Evolutionary conservation across 2,329 filamentous ascomycete genomes (phyloP).

Genomic region (Penicillium sp.): DNA sequence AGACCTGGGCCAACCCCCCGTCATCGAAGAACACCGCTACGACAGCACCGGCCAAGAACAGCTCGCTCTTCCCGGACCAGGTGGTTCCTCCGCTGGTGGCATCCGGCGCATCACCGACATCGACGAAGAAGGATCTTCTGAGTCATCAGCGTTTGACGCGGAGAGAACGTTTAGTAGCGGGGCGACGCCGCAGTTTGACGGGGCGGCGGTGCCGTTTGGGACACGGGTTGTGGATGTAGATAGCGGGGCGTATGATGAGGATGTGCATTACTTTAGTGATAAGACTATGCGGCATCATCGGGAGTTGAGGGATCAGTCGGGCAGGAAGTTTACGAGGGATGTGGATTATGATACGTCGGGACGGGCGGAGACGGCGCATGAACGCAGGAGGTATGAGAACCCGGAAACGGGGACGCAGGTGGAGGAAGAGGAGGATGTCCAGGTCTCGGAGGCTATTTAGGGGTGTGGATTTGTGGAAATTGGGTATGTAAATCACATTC

Average conservation of each 20-base stretch:
- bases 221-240: slow-evolving; percentile 16
- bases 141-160: slow-evolving; percentile 12
- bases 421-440: slow-evolving; percentile 17
- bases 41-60: slow-evolving; percentile 36
- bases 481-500: background rate
- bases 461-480: background rate
- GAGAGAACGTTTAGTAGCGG: slow-evolving; percentile 10
- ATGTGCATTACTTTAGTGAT: slow-evolving; percentile 18
- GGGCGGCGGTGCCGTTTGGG: slow-evolving; percentile 16
- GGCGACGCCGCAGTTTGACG: slow-evolving; percentile 3
- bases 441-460: slow-evolving; percentile 16
- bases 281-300: slow-evolving; percentile 12
- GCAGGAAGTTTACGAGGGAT: slow-evolving; percentile 8
- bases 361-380: slow-evolving; percentile 4
- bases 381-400: slow-evolving; percentile 20
- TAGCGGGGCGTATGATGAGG: slow-evolving; percentile 20
- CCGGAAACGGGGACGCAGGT: slow-evolving; percentile 20
- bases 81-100: slow-evolving; percentile 23
- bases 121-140: slow-evolving; percentile 21
- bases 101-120: slow-evolving; percentile 33
- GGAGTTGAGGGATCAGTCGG: slow-evolving; percentile 9
- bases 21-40: slow-evolving; percentile 37
- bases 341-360: slow-evolving; percentile 16
- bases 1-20: slow-evolving; percentile 35
- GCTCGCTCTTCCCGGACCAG: slow-evolving; percentile 14